Evolutionary conservation across 1,284 basidiomycete genomes (phyloP).

Genomic region (Erythrobasidium hasegawianum): DNA sequence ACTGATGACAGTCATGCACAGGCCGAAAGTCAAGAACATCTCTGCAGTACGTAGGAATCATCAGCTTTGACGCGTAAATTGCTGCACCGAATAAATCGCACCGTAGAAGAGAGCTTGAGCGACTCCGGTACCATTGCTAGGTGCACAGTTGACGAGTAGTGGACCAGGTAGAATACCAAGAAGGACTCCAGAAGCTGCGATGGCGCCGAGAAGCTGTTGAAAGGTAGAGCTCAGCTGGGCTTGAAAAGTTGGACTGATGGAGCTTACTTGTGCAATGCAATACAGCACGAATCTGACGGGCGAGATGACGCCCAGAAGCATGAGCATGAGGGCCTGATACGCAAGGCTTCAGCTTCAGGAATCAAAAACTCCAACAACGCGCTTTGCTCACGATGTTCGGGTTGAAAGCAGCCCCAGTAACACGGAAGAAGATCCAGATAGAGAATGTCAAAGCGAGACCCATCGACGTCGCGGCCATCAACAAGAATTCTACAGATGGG

Average conservation of each 20-base stretch:
- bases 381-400: conserved; percentile 12
- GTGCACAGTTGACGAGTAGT: conserved; percentile 57
- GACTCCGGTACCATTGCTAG: conserved; percentile 54
- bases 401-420: conserved; percentile 24
- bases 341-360: neutral
- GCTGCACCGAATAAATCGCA: neutral
- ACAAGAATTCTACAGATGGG: neutral
- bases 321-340: conserved; percentile 33
- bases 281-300: conserved; percentile 37
- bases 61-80: neutral
- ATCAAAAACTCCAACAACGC: neutral
- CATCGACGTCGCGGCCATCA: conserved; percentile 20
- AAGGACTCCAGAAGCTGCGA: conserved; percentile 59
- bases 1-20: conserved; percentile 26
- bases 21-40: conserved; percentile 62
- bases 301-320: conserved; percentile 35
- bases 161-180: conserved; percentile 61
- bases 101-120: conserved; percentile 64
- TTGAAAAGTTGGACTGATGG: no score
- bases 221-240: neutral
- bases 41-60: conserved; percentile 43
- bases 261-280: conserved; percentile 30
- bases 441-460: conserved; percentile 18
- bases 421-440: conserved; percentile 23
- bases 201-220: conserved; percentile 34